phyloP scores from a whole-genome alignment of 2,329 filamentous ascomycete genomes.

The Cercospora canescens region DNA sequence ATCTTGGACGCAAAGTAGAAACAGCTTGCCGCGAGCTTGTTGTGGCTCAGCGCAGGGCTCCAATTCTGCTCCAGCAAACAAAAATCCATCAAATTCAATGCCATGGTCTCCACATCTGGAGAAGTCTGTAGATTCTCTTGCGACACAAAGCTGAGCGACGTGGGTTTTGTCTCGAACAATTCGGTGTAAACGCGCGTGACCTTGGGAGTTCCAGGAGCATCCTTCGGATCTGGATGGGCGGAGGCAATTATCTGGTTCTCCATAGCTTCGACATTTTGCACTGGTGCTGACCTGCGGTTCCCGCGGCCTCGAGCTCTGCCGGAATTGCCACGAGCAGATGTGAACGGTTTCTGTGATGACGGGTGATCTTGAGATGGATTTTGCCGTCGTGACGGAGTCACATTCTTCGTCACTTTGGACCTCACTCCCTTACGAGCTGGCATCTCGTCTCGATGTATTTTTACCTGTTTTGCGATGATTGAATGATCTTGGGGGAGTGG shows the following conservation, averaged over 20 bases:
- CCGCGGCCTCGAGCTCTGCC: background rate
- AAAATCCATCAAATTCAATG: slow-evolving; percentile 24
- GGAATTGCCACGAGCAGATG: background rate
- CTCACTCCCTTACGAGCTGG: background rate
- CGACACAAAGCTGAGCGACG: slow-evolving; percentile 17
- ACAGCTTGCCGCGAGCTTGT: slow-evolving; percentile 20
- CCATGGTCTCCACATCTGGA: slow-evolving; percentile 16
- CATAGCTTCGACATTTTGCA: background rate
- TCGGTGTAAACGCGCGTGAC: slow-evolving; percentile 16
- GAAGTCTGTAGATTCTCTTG: slow-evolving; percentile 14
- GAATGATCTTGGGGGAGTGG: too few relatives aligned
- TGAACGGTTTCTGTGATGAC: too few relatives aligned
- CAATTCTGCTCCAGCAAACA: slow-evolving; percentile 21
- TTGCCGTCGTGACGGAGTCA: background rate
- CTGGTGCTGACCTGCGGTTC: background rate
- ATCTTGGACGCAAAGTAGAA: slow-evolving; percentile 23
- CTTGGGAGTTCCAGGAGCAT: slow-evolving; percentile 1
- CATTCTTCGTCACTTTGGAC: background rate
- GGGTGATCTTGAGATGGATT: background rate
- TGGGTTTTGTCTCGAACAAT: slow-evolving; percentile 10
- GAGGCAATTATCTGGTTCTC: background rate
- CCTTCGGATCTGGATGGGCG: background rate
- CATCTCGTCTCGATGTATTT: background rate
- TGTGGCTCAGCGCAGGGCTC: slow-evolving; percentile 17
- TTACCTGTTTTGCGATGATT: background rate